These are phyloP conservation scores for Neocucurbitaria cava DNA, from an alignment of 2,329 filamentous ascomycete genomes.

Conservation along the genomic window DNA sequence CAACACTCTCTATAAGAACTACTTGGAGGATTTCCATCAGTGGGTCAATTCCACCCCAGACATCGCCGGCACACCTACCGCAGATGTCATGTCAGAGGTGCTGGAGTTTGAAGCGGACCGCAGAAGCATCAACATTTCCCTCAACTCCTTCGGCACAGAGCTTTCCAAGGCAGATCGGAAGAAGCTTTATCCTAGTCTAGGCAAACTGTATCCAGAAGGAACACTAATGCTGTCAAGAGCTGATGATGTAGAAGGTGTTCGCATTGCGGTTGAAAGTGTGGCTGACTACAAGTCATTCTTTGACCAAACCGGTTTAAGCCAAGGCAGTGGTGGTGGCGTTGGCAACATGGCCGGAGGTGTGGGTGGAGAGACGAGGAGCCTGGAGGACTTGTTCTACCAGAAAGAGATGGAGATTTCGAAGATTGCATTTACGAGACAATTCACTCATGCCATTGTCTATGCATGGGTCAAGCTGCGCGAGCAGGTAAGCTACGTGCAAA, in stretches of 20 bases:
- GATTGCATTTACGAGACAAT: slow-evolving; percentile 92
- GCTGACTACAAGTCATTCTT: slow-evolving; percentile 96
- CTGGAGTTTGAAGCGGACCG: slow-evolving; percentile 96
- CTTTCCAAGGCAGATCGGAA: slow-evolving; percentile 90
- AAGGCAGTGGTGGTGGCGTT: slow-evolving; percentile 74
- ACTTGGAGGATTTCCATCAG: slow-evolving; percentile 94
- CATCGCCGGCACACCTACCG: slow-evolving; percentile 84
- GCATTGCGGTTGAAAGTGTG: slow-evolving; percentile 90
- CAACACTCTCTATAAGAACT: slow-evolving; percentile 99
- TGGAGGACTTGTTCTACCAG: slow-evolving; percentile 98
- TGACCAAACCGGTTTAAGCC: slow-evolving; percentile 82
- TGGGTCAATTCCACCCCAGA: slow-evolving; percentile 92
- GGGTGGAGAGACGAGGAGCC: slow-evolving; percentile 82
- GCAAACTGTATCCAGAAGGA: slow-evolving; percentile 90
- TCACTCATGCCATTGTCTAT: slow-evolving; percentile 93
- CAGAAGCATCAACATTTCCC: slow-evolving; percentile 96
- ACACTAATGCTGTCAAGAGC: slow-evolving; percentile 93
- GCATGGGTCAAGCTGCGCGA: slow-evolving; percentile 97
- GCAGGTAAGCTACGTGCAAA: slow-evolving; percentile 71
- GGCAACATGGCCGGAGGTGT: slow-evolving; percentile 85
- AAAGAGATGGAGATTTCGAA: slow-evolving; percentile 99
- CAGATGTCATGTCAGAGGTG: slow-evolving; percentile 94
- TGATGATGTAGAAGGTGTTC: slow-evolving; percentile 92
- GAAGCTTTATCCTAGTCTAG: slow-evolving; percentile 94
- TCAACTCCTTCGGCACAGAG: slow-evolving; percentile 98